Conservation (phyloP, 2,329 filamentous ascomycete species). For the Clarireedia homoeocarpa region DNA sequence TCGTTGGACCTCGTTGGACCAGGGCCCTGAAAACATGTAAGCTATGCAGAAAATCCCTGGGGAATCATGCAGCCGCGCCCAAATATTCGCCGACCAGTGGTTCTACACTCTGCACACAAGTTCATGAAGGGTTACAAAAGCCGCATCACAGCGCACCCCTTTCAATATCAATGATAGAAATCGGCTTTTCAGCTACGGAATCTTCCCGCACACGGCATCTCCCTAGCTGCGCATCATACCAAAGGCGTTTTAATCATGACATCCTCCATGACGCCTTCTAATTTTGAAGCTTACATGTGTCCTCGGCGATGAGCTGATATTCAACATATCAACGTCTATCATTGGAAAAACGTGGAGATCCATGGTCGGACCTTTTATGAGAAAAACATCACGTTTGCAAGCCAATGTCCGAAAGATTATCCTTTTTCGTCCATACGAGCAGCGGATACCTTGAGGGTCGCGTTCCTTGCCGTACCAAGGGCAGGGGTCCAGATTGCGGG, state of each 20-base stretch:
- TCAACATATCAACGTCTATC: background rate
- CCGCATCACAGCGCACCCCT: background rate
- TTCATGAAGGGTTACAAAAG: background rate
- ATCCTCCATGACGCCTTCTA: background rate
- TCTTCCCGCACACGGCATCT: background rate
- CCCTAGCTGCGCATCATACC: background rate
- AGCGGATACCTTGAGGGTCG: background rate
- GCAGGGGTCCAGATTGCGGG: background rate
- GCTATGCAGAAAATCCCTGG: background rate
- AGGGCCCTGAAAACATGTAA: slow-evolving; percentile 1
- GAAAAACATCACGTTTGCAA: slow-evolving; percentile 1
- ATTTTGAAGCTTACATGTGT: slow-evolving; percentile 3
- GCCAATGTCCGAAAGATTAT: background rate
- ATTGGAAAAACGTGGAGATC: slow-evolving; percentile 3
- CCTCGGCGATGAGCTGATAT: slow-evolving; percentile 3
- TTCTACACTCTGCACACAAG: background rate
- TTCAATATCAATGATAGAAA: too few relatives aligned
- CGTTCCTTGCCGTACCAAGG: slow-evolving; percentile 1
- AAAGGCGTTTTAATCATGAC: slow-evolving; percentile 5
- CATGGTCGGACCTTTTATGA: background rate
- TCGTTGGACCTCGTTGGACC: background rate
- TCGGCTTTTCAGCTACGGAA: background rate
- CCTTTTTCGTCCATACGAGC: slow-evolving; percentile 6
- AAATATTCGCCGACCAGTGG: background rate
- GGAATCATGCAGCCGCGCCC: background rate